Evolutionary conservation across 495 filamentous ascomycete genomes (phyloP), one percentile per base, ranked within the genome.

Genomic region (Articulospora tetracladia): DNA sequence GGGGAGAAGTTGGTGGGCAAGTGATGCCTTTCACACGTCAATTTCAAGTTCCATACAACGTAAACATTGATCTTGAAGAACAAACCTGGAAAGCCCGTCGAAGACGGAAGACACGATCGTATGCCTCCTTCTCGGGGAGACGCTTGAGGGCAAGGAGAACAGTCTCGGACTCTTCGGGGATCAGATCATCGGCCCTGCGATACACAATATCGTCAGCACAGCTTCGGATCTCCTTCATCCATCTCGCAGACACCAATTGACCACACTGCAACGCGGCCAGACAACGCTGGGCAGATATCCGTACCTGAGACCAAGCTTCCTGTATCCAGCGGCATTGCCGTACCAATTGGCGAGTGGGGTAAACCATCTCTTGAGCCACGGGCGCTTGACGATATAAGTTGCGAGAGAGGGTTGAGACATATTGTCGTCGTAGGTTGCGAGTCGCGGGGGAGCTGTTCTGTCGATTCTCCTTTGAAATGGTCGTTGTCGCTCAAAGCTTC

Each of bases 21-120:
- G 74, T 17, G 89, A 93, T 78, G 82, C 88, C 88, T 90, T 70
- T 66, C 61, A 55, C 62, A 63, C 53, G 65, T 69, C 55, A 70
- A 50, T 51, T 23, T 39, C n/a, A 3, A 24, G 7, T 41, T 8
- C 32, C 41, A 36, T 39, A 13, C 53, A 12, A n/a, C n/a, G n/a
- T n/a, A n/a, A 1, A 19, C 7, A 39, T 30, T 25, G 25, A 17
- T 30, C 25, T 53, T 22, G 7, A 23, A 41, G 22, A 8, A 30
- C n/a, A 46, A 74, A 92, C 89, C 86, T 98, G 94, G 78, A 93
- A 88, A 67, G 94, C 95, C 73, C 94, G 86, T 73, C 94, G 89
- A 73, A 98, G 84, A 69, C 94, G 92, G 86, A 89, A 98, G 71
- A 97, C 85, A 75, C 94, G 93, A 80, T 98, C 94, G 77, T 98